Percentiles rank a stretch among this genome's conserved stretches.
Evolutionary conservation across 129 eudicot genomes (phyloP).

Genomic region (Scalesia atractyloides): DNA sequence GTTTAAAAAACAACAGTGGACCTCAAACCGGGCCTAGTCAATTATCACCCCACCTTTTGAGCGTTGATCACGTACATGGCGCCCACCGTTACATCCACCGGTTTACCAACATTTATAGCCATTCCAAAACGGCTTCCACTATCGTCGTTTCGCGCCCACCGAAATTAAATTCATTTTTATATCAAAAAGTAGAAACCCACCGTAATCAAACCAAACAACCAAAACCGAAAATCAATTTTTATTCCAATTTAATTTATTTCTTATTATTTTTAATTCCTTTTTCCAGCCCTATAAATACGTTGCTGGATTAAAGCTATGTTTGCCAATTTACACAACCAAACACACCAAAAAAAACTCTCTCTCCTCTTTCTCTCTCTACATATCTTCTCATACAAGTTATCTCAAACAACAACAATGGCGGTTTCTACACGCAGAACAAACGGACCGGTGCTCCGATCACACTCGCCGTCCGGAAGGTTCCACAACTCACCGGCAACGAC

Average conservation of each 20-base stretch:
- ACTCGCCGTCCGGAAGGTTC: slow-evolving; percentile 57
- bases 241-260: neutral
- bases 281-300: slow-evolving; percentile 56
- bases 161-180: slow-evolving; percentile 5
- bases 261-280: neutral
- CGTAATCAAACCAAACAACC: slow-evolving; percentile 27
- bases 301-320: slow-evolving; percentile 56
- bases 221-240: slow-evolving; percentile 6
- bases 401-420: slow-evolving; percentile 51
- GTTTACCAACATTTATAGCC: neutral
- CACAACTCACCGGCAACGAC: slow-evolving; percentile 21
- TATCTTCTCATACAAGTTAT: slow-evolving; percentile 7
- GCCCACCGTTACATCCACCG: slow-evolving; percentile 5
- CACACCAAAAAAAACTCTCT: slow-evolving; percentile 4
- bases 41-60: too few species aligned
- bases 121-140: slow-evolving; percentile 36
- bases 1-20: too few species aligned
- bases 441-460: slow-evolving; percentile 69
- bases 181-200: slow-evolving; percentile 26
- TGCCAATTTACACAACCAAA: slow-evolving; percentile 67
- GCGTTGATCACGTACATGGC: too few species aligned
- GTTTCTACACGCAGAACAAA: slow-evolving; percentile 47
- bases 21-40: too few species aligned
- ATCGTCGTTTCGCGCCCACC: slow-evolving; percentile 40
- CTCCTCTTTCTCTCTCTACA: too few species aligned